Base-by-base conservation (phyloP, 2,329 filamentous ascomycete genomes). In the Fusarium siculi region DNA sequence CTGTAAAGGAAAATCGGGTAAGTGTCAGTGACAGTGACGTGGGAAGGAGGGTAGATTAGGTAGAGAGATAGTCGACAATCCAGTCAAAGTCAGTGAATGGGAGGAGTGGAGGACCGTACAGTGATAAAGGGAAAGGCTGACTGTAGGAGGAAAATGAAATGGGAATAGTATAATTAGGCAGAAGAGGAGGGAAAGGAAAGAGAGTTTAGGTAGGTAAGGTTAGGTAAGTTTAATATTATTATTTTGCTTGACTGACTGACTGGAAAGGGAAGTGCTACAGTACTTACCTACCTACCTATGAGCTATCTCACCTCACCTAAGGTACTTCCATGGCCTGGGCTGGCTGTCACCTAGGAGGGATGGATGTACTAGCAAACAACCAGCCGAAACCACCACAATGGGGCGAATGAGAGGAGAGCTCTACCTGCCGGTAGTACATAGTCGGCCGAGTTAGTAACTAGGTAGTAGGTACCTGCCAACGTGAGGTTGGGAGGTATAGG, bases 311-410 rank as follows among this genome's bases (percentile, higher is more conserved):
- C 47, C 30, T 50, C 32, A 36, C 32, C 32, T 28, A 56, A 25
- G n/a, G 25, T 30, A 47, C 44, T 34, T 53, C 21, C 47, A 25
- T 53, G 49, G 60, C 43, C 43, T 66, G 40, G 40, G 16, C 46
- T 53, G 49, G 37, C 28, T 16, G 34, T 39, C 62, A 67, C 28
- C 53, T 61, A 55, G 61, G 55, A 71, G 66, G 30, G n/a, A 49
- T 50, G 55, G 63, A 55, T 42, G 58, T 70, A 62, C 71, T 74
- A 73, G 73, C 55, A 56, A 55, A 73, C 67, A 56, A 52, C 71
- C 70, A 74, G 72, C 71, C 71, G 57, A 73, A 72, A 73, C 62
- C 46, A 64, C 34, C 58, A 37, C 42, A 37, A 58, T 44, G 70
- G 70, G 66, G 54, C 71, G 62, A 58, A 73, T 68, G 37, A 74